These are phyloP conservation scores for Corylus heterophylla DNA, from an alignment of 306 rosid genomes.

Conservation along the genomic window DNA sequence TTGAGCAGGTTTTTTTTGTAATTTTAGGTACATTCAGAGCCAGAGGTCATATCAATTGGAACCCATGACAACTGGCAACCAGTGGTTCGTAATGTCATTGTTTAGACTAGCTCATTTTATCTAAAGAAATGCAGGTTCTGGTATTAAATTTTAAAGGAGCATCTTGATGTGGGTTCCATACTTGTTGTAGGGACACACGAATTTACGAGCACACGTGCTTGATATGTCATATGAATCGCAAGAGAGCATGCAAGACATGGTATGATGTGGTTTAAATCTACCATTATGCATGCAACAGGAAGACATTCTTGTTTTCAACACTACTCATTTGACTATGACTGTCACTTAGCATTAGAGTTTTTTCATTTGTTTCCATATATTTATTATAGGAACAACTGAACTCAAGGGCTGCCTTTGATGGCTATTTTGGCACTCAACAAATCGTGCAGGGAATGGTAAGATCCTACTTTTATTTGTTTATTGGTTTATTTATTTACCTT, in stretches of 20 bases:
- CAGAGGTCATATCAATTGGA: constrained; percentile 24
- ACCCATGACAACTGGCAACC: constrained; percentile 44
- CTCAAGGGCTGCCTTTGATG: constrained; percentile 41
- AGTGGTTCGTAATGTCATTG: constrained; percentile 29
- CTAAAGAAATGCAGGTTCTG: not conserved
- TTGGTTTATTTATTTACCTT: not conserved
- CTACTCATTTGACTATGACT: not conserved
- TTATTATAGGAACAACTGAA: constrained; percentile 34
- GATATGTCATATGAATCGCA: constrained; percentile 30
- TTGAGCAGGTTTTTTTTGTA: constrained; percentile 12
- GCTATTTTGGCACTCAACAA: constrained; percentile 36
- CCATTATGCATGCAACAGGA: not conserved
- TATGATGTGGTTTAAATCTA: constrained; percentile 20
- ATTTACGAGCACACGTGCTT: constrained; percentile 21
- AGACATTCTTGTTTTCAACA: not conserved
- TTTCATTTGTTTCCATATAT: not conserved
- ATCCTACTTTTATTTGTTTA: not conserved
- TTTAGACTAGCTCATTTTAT: not conserved
- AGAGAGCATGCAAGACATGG: constrained; percentile 26
- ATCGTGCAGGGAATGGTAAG: constrained; percentile 38
- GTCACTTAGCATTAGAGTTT: constrained; percentile 17
- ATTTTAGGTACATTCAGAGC: constrained; percentile 30
- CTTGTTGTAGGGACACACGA: constrained; percentile 29
- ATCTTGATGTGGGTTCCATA: constrained; percentile 9
- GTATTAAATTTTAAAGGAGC: not conserved